Conservation (phyloP, 768 basidiomycete species). For the Boletus tomentosulus region DNA sequence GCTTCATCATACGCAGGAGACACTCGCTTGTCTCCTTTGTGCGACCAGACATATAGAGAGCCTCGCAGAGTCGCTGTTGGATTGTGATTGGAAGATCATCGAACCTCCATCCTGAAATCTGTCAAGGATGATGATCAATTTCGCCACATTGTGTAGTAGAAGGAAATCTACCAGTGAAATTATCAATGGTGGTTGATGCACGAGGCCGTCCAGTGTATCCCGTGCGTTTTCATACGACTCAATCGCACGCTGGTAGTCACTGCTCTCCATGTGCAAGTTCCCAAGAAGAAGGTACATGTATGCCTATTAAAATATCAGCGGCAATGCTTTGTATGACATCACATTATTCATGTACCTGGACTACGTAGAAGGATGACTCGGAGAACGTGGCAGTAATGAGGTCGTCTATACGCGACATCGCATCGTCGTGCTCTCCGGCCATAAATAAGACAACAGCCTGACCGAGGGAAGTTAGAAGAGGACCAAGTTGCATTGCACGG, state of each 20-base stretch:
- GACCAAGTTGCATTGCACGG: neutral
- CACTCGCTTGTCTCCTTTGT: neutral
- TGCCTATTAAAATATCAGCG: neutral
- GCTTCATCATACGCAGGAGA: neutral
- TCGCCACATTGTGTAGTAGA: neutral
- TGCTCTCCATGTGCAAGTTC: neutral
- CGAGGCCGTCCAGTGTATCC: neutral
- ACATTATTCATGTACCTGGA: neutral
- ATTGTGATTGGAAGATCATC: neutral
- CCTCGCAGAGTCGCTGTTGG: slow-evolving; percentile 3
- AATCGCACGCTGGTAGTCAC: neutral
- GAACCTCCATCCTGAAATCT: slow-evolving; percentile 11
- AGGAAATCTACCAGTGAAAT: neutral
- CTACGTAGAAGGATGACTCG: neutral
- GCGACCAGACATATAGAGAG: neutral
- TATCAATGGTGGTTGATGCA: neutral
- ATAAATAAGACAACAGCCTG: slow-evolving; percentile 5
- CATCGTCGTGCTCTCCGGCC: slow-evolving; percentile 1
- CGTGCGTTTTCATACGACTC: neutral
- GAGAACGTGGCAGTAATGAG: neutral
- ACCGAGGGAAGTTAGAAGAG: neutral
- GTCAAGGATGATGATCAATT: neutral
- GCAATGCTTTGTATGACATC: neutral
- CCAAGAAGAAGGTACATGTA: neutral
- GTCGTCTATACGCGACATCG: slow-evolving; percentile 3